Evolutionary conservation across 2,329 filamentous ascomycete species (phyloP).

Genomic region (Fusarium armeniacum): DNA sequence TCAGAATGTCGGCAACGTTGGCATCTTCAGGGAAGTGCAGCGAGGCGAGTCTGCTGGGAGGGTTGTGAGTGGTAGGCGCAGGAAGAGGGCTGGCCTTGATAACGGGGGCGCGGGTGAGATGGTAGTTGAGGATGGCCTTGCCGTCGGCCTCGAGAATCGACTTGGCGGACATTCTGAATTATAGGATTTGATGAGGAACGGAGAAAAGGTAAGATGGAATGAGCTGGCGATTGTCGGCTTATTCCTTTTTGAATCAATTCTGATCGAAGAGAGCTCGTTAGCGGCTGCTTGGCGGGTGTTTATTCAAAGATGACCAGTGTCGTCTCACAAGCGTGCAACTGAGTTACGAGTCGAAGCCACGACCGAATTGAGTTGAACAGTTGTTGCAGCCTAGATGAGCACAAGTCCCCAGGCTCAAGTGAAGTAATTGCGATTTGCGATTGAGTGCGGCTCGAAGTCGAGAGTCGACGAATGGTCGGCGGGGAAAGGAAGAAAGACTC

Average conservation of each 20-base stretch:
- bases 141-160: conserved; percentile 98
- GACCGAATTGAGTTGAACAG: conserved; percentile 30
- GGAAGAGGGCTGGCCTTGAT: conserved; percentile 98
- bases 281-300: conserved; percentile 23
- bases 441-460: conserved; percentile 25
- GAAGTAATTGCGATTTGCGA: conserved; percentile 18
- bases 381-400: conserved; percentile 16
- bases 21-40: conserved; percentile 93
- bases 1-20: conserved; percentile 84
- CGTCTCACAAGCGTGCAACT: conserved; percentile 38
- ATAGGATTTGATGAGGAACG: conserved; percentile 44
- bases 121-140: conserved; percentile 99
- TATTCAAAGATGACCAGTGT: conserved; percentile 23
- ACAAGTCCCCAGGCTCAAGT: conserved; percentile 12
- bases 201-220: conserved; percentile 40
- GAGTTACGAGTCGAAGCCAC: conserved; percentile 23
- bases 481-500: conserved; percentile 42
- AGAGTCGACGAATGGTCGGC: conserved; percentile 41
- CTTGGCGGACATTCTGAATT: conserved; percentile 74
- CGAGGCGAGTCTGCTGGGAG: conserved; percentile 89
- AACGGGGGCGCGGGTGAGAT: conserved; percentile 95
- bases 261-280: conserved; percentile 36
- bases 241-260: conserved; percentile 48
- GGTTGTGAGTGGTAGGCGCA: conserved; percentile 86
- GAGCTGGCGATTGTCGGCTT: conserved; percentile 49